These are phyloP conservation scores for Candida takata DNA, from an alignment of 805 yeast genomes.

Conservation along the genomic window DNA sequence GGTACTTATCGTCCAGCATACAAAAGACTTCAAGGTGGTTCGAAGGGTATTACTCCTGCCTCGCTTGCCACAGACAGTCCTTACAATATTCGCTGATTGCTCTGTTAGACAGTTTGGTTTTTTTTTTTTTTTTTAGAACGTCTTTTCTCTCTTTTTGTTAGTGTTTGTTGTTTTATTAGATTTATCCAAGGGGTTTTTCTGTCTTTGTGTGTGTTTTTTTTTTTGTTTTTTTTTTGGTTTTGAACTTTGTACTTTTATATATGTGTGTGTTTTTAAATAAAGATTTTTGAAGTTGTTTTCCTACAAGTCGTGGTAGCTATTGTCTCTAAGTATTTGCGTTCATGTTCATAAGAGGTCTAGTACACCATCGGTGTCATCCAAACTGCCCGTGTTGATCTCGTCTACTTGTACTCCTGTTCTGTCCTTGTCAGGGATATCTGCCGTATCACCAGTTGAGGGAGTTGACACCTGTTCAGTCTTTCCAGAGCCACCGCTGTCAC, in stretches of 20 bases:
- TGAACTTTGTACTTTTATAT: not conserved
- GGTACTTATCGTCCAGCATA: conserved; percentile 1
- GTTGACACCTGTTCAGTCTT: conserved; percentile 3
- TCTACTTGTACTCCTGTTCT: conserved; percentile 4
- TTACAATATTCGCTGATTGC: conserved; percentile 31
- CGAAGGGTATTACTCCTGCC: conserved; percentile 30
- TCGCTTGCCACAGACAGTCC: conserved; percentile 37
- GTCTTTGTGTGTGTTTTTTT: too few species aligned
- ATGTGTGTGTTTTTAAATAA: not conserved
- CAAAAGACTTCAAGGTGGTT: not conserved
- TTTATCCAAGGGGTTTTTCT: too few species aligned
- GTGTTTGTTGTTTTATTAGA: too few species aligned
- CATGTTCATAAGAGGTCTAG: not conserved
- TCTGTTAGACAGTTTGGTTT: conserved; percentile 1
- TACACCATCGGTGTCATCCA: not conserved
- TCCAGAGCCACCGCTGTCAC: conserved; percentile 19
- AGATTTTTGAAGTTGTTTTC: too few species aligned
- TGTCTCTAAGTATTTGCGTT: not conserved
- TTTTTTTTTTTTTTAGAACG: not conserved
- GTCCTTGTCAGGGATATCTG: conserved; percentile 10
- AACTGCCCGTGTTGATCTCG: not conserved
- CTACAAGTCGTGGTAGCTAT: not conserved
- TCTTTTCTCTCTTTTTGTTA: too few species aligned
- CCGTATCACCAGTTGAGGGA: not conserved
- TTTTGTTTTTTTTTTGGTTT: conserved; percentile 1